Percentiles rank a stretch among this genome's conserved stretches.
Conservation (phyloP, 192 early-diverging fungal genomes). For the Linderina pennispora region DNA sequence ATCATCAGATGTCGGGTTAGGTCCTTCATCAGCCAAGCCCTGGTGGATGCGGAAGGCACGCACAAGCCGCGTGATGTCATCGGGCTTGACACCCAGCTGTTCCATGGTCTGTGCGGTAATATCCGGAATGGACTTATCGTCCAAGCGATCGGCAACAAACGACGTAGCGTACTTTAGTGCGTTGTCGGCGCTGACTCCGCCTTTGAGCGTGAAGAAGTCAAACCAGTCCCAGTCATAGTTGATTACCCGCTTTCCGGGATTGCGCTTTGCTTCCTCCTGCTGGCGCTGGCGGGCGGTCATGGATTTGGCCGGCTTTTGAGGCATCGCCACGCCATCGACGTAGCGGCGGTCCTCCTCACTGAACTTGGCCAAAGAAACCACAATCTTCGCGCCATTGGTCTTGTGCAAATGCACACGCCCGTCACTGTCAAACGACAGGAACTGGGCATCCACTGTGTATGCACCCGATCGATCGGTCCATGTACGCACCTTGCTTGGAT, state of each 20-base stretch:
- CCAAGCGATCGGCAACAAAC: conserved; percentile 85
- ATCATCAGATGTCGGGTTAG: conserved; percentile 4
- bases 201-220: conserved; percentile 78
- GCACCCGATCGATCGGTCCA: conserved; percentile 92
- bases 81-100: conserved; percentile 75
- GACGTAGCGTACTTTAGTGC: conserved; percentile 74
- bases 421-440: conserved; percentile 61
- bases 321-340: conserved; percentile 9
- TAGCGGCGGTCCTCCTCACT: conserved; percentile 43
- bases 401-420: conserved; percentile 92
- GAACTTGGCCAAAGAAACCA: conserved; percentile 86
- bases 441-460: conserved; percentile 91
- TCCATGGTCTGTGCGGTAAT: conserved; percentile 70
- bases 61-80: conserved; percentile 74
- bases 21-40: conserved; percentile 20
- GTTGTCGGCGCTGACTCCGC: conserved; percentile 65
- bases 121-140: conserved; percentile 68
- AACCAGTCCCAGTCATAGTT: conserved; percentile 91
- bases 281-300: conserved; percentile 43
- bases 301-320: conserved; percentile 12
- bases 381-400: conserved; percentile 90
- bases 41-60: conserved; percentile 47
- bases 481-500: conserved; percentile 60
- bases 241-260: conserved; percentile 25
- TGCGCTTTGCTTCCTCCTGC: conserved; percentile 39